Base-by-base conservation (phyloP, 2,329 filamentous ascomycete genomes). In the Trichoderma sp. region DNA sequence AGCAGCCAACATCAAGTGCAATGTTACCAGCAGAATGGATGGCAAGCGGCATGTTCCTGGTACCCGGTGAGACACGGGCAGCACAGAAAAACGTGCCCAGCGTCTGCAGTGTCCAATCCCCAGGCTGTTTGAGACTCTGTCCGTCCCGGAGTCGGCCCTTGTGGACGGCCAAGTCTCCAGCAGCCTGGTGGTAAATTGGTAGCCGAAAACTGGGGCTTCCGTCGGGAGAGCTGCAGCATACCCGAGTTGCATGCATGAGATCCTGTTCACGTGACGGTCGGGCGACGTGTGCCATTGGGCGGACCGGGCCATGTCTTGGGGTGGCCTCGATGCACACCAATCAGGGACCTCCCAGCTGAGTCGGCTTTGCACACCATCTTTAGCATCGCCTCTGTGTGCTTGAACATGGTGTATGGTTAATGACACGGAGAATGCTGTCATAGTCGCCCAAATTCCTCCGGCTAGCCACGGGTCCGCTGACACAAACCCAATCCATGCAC, bases 221-320 rank as follows among this genome's bases (percentile, higher is more conserved):
- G 66, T 74, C 77, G 78, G 78, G 79, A 80, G 73, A 76, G 73
- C 78, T 80, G 80, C 79, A 80, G 74, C 63, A 77, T 78, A 76
- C 75, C 78, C 76, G 75, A 71, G 28, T 76, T 76, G 75, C 77
- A 78, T 76, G 79, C 76, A 82, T 82, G 76, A 78, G 75, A 30
- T 56, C 32, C 32, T 30, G 34, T 73, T 82, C 81, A 82, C 79
- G 81, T 82, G 81, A 82, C 24, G 63, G 18, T 39, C 26, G 30
- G 65, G 75, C 69, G 74, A 81, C 79, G 81, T 78, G 79, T 78
- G 79, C 79, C 79, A 81, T 81, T 80, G 75, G 78, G 80, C 80
- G 80, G 81, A 80, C 76, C 80, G 81, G 76, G 75, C 80, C 78
- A 78, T 80, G 75, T 75, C 74, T 77, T 73, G 68, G 61, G 61